Evolutionary conservation across 2,329 filamentous ascomycete genomes (phyloP), one percentile per base, ranked within the genome.

Genomic region (Neonectria punicea): DNA sequence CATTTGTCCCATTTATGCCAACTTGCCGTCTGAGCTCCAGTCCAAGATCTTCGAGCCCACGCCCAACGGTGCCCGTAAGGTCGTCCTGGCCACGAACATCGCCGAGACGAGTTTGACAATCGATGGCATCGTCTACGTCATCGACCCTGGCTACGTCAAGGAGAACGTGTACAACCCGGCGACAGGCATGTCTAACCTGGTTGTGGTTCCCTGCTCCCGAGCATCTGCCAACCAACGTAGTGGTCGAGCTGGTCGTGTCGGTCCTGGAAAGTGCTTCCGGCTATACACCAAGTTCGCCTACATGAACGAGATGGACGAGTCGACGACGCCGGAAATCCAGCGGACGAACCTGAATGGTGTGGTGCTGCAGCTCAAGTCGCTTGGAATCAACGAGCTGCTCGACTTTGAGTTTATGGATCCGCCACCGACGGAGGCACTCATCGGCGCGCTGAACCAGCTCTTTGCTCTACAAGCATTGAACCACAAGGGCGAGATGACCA

Each of bases 391-490:
- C 76, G 92, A 98, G 73, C 84, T 99, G 0, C 87, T 99, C 6
- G 90, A 95, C 65, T 99, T 99, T 75, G 94, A 98, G 76, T 98
- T 97, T 73, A 94, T 98, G 89, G 95, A 98, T 72, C 91, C 94
- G 0, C 96, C 96, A 0, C 92, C 94, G 0, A 93, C 93, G 0
- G 93, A 98, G 75, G 93, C 94, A 1, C 87, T 99, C 34, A 97
- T 97, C 68, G 90, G 92, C 22, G 92, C 94, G 0, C 83, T 99
- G 50, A 96, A 98, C 77, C 91, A 96, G 74, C 87, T 99, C 0
- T 99, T 97, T 76, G 94, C 94, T 0, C 85, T 98, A 0, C 94
- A 96, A 30, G 93, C 93, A 0, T 84, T 99, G 53, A 97, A 97
- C 75, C 92, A 95, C 78, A 90, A 90, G 70, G 96, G 95, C 63